These are phyloP conservation scores for Claviceps sp. DNA, from an alignment of 2,329 filamentous ascomycete genomes.

Conservation along the genomic window DNA sequence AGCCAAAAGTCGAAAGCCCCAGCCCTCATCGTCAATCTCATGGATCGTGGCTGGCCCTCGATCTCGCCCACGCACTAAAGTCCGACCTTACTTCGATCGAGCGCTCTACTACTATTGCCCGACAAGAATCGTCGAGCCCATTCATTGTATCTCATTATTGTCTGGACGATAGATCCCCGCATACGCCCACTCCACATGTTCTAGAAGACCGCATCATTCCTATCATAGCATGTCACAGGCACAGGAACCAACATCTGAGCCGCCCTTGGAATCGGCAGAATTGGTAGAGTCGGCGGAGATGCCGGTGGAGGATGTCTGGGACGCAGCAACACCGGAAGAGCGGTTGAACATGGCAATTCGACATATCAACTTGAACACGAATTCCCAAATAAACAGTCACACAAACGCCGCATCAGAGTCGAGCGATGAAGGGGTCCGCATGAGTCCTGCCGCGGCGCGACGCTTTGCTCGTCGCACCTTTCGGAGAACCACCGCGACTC, in stretches of 20 bases:
- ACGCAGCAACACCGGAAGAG: neutral
- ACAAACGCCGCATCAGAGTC: slow-evolving; percentile 19
- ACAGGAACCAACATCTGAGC: neutral
- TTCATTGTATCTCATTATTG: too few species aligned
- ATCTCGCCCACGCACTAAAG: neutral
- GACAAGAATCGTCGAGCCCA: too few species aligned
- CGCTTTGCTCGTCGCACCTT: slow-evolving; percentile 24
- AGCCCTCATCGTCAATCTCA: neutral
- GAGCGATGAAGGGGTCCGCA: slow-evolving; percentile 21
- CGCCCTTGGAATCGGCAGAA: neutral
- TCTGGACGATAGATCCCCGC: neutral
- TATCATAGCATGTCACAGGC: slow-evolving; percentile 3
- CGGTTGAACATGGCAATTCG: neutral
- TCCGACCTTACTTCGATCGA: neutral
- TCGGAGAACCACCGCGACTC: slow-evolving; percentile 21
- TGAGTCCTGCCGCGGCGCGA: slow-evolving; percentile 22
- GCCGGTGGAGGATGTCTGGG: too few species aligned
- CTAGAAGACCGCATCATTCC: neutral
- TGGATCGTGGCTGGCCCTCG: neutral
- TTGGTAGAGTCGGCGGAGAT: too few species aligned
- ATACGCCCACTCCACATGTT: neutral
- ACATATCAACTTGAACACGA: neutral
- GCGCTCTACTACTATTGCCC: too few species aligned
- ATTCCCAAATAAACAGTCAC: neutral
- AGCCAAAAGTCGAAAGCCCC: neutral